Evolutionary conservation across 75 land plant species (phyloP).

Genomic region (Selaginella moellendorffii): DNA sequence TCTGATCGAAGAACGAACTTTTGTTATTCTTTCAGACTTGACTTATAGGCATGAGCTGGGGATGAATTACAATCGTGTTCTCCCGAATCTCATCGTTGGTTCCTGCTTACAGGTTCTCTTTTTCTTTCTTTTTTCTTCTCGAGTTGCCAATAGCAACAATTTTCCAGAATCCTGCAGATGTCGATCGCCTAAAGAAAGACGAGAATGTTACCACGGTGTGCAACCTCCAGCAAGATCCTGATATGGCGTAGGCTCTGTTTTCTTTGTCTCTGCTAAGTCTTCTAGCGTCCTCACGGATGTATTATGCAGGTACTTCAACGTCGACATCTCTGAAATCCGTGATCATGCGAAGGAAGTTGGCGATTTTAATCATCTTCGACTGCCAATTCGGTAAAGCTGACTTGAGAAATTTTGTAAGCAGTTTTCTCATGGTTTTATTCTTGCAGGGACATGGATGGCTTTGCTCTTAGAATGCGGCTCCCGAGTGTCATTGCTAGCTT

Average conservation of each 20-base stretch:
- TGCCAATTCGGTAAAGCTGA: conserved; percentile 89
- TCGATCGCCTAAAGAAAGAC: conserved; percentile 59
- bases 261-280: conserved; percentile 13
- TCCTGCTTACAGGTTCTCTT: conserved; percentile 78
- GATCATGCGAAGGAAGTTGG: conserved; percentile 36
- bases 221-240: conserved; percentile 85
- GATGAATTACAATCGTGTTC: conserved; percentile 86
- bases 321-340: conserved; percentile 69
- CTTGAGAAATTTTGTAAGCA: too few species aligned
- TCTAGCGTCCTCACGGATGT: neutral
- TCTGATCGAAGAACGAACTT: conserved; percentile 34
- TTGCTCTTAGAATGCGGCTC: conserved; percentile 73
- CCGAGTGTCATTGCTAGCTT: conserved; percentile 70
- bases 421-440: neutral
- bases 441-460: conserved; percentile 82
- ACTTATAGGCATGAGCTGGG: conserved; percentile 93
- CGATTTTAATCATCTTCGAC: conserved; percentile 72
- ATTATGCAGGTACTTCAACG: conserved; percentile 60
- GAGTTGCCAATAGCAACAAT: neutral
- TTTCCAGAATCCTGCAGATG: conserved; percentile 77
- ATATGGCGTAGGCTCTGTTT: conserved; percentile 83
- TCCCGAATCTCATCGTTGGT: conserved; percentile 89
- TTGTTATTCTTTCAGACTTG: conserved; percentile 34
- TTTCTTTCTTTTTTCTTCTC: neutral
- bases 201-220: conserved; percentile 71